Conservation (phyloP, 2,329 filamentous ascomycete genomes). For the Penicillium glabrum region DNA sequence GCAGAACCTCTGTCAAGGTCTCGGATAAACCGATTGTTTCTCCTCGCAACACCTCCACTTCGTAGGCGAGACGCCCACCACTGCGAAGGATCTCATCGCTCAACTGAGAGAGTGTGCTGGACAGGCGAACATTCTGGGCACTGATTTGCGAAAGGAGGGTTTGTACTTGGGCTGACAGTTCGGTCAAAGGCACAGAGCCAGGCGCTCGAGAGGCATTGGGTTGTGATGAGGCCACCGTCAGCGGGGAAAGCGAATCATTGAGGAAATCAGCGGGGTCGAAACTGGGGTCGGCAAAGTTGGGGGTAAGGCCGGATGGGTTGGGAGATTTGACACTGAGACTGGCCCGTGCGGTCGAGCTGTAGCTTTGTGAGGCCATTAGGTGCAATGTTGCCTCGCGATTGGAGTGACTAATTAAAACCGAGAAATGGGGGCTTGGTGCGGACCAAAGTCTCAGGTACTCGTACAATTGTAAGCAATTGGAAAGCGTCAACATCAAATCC, state of each 20-base stretch:
- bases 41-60: slow-evolving; percentile 89
- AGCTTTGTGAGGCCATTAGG: slow-evolving; percentile 15
- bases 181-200: slow-evolving; percentile 63
- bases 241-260: slow-evolving; percentile 72
- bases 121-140: slow-evolving; percentile 80
- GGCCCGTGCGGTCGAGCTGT: slow-evolving; percentile 22
- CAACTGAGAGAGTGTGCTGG: slow-evolving; percentile 77
- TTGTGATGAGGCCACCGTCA: slow-evolving; percentile 53
- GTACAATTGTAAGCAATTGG: not conserved
- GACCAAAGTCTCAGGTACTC: not conserved
- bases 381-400: not conserved
- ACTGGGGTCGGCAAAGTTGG: slow-evolving; percentile 70
- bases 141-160: slow-evolving; percentile 83
- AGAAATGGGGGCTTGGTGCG: not conserved
- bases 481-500: not conserved
- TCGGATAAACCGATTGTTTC: slow-evolving; percentile 82
- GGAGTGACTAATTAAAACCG: not conserved
- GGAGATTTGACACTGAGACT: slow-evolving; percentile 14
- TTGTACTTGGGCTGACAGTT: slow-evolving; percentile 79
- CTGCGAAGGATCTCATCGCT: slow-evolving; percentile 94
- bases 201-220: slow-evolving; percentile 41
- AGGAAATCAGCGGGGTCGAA: slow-evolving; percentile 87
- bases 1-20: slow-evolving; percentile 69
- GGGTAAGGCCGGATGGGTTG: slow-evolving; percentile 47
- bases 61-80: slow-evolving; percentile 84